phyloP scores from a whole-genome alignment of 2,329 filamentous ascomycete genomes.

The Colletotrichum sp. region DNA sequence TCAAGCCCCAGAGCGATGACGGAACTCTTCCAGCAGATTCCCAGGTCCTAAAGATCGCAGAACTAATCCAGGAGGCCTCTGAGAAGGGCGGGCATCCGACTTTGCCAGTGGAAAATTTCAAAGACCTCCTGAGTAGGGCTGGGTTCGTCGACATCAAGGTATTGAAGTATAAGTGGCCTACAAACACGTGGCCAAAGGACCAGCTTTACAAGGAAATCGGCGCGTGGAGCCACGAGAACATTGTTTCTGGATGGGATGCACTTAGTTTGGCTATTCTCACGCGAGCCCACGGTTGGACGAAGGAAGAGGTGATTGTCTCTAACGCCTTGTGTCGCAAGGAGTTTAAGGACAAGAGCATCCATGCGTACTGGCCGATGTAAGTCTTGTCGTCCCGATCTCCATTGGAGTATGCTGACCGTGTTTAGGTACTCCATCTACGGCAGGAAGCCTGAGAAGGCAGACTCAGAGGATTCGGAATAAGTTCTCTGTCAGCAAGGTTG shows the following conservation, averaged over 20 bases:
- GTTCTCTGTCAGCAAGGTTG: too few species aligned
- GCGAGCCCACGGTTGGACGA: neutral
- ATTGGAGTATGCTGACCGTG: neutral
- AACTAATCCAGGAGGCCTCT: slow-evolving; percentile 27
- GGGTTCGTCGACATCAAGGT: neutral
- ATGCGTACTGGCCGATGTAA: neutral
- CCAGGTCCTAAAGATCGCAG: slow-evolving; percentile 25
- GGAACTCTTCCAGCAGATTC: slow-evolving; percentile 31
- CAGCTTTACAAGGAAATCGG: neutral
- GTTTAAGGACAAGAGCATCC: neutral
- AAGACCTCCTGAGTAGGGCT: neutral
- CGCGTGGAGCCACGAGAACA: neutral
- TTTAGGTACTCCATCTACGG: neutral
- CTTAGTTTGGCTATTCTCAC: neutral
- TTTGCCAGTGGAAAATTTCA: neutral
- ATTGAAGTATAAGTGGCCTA: neutral
- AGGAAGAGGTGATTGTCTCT: neutral
- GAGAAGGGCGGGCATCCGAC: neutral
- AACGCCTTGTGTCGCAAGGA: neutral
- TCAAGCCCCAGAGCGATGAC: slow-evolving; percentile 44
- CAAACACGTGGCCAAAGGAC: neutral
- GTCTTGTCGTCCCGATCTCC: neutral
- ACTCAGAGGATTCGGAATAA: too few species aligned
- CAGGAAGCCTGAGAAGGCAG: neutral
- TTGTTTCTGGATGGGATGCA: neutral